Conservation (phyloP, 73 alveolate genomes). For the Paramecium tetraurelia region DNA sequence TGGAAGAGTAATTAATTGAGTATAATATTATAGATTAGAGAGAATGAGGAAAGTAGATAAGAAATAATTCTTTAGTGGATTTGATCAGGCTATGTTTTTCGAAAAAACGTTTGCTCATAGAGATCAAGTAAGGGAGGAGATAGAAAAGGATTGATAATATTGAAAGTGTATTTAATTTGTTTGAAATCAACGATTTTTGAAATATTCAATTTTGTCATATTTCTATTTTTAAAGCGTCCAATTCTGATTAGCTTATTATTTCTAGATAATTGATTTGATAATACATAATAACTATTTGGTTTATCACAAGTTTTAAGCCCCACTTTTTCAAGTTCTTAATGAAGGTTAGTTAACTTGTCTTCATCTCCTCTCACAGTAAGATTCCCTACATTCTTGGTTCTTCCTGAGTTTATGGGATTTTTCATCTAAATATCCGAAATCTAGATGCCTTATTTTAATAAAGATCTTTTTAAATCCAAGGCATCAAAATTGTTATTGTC, state of each 20-base stretch:
- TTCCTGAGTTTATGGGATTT: neutral
- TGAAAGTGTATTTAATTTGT: neutral
- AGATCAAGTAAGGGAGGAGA: neutral
- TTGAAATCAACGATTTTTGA: neutral
- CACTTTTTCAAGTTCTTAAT: neutral
- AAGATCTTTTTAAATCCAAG: neutral
- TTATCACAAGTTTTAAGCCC: neutral
- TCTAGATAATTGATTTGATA: neutral
- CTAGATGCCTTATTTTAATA: neutral
- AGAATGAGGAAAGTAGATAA: slow-evolving; percentile 61
- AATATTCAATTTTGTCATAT: slow-evolving; percentile 41
- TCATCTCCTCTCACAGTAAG: slow-evolving; percentile 9
- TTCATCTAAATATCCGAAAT: neutral
- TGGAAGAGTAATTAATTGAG: slow-evolving; percentile 23
- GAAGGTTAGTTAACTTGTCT: neutral
- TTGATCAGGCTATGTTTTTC: slow-evolving; percentile 48
- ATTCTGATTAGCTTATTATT: neutral
- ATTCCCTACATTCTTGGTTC: neutral
- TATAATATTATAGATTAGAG: neutral
- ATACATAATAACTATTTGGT: neutral
- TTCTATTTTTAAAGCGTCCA: neutral
- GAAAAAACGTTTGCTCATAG: neutral
- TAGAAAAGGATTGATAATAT: neutral
- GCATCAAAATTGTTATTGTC: neutral
- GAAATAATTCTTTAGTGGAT: slow-evolving; percentile 47